Conservation (phyloP, 441 rosid species). For the Hura crepitans region DNA sequence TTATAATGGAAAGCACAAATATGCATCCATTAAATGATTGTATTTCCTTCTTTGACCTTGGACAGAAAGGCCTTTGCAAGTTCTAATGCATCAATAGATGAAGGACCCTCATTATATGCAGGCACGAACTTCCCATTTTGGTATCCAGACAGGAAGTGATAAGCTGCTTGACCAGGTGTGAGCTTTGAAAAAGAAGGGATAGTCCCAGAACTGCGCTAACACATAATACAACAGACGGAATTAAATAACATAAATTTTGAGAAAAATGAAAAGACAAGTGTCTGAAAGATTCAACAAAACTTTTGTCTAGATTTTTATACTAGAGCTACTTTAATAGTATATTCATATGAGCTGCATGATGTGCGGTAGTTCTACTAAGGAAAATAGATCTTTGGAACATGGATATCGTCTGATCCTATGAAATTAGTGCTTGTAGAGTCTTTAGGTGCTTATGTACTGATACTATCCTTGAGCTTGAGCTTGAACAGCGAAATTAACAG, state of each 20-base stretch:
- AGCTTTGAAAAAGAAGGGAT: slow-evolving; percentile 36
- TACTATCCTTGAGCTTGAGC: too few species aligned
- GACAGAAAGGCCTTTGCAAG: slow-evolving; percentile 35
- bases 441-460: too few species aligned
- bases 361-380: too few species aligned
- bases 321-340: too few species aligned
- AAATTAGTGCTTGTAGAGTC: too few species aligned
- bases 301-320: too few species aligned
- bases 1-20: not conserved
- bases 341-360: too few species aligned
- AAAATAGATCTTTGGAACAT: too few species aligned
- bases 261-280: not conserved
- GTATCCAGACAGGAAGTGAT: slow-evolving; percentile 42
- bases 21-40: not conserved
- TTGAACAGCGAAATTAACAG: too few species aligned
- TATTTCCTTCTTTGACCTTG: slow-evolving; percentile 24
- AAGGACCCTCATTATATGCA: slow-evolving; percentile 28
- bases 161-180: slow-evolving; percentile 40
- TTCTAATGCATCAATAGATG: slow-evolving; percentile 28
- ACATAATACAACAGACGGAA: not conserved
- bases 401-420: too few species aligned
- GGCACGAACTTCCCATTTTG: slow-evolving; percentile 36
- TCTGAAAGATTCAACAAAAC: not conserved
- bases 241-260: not conserved
- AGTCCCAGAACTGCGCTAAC: slow-evolving; percentile 32